phyloP scores from a whole-genome alignment of 495 filamentous ascomycete genomes.

The Aspergillus mulundensis region DNA sequence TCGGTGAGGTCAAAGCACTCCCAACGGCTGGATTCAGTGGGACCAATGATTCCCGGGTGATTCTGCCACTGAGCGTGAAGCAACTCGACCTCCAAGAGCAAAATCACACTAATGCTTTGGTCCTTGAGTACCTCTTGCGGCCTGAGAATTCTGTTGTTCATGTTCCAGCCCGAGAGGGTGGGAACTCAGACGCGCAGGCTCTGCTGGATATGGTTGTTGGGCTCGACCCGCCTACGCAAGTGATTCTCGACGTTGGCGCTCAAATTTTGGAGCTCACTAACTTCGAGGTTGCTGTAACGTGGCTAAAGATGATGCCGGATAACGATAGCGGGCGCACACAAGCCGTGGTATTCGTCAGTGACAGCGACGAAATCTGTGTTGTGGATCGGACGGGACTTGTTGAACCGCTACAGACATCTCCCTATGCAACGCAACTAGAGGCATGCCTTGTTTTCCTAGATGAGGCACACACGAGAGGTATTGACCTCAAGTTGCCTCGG shows the following conservation, averaged over 20 bases:
- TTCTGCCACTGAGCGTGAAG: slow-evolving; percentile 52
- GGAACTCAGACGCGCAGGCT: slow-evolving; percentile 25
- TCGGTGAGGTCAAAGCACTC: slow-evolving; percentile 39
- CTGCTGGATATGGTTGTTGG: slow-evolving; percentile 43
- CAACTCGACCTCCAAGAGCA: slow-evolving; percentile 55
- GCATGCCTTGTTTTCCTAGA: slow-evolving; percentile 69
- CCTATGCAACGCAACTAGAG: slow-evolving; percentile 56
- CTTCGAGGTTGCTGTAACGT: slow-evolving; percentile 43
- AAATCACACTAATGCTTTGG: slow-evolving; percentile 60
- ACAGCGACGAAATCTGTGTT: slow-evolving; percentile 43
- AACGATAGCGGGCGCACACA: slow-evolving; percentile 21
- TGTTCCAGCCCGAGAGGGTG: slow-evolving; percentile 14
- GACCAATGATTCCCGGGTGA: slow-evolving; percentile 60
- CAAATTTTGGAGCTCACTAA: slow-evolving; percentile 67
- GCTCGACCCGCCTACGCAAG: slow-evolving; percentile 40
- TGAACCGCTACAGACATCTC: slow-evolving; percentile 54
- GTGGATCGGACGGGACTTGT: slow-evolving; percentile 41
- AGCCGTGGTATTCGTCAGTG: slow-evolving; percentile 48
- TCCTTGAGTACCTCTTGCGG: slow-evolving; percentile 54
- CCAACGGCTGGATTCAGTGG: slow-evolving; percentile 67
- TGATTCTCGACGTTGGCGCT: slow-evolving; percentile 72
- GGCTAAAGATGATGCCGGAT: slow-evolving; percentile 31
- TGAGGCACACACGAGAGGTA: slow-evolving; percentile 72
- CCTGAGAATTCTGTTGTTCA: slow-evolving; percentile 47
- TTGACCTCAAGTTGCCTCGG: slow-evolving; percentile 62